Evolutionary conservation across 768 basidiomycete genomes (phyloP).

Genomic region (Mycena floridula): DNA sequence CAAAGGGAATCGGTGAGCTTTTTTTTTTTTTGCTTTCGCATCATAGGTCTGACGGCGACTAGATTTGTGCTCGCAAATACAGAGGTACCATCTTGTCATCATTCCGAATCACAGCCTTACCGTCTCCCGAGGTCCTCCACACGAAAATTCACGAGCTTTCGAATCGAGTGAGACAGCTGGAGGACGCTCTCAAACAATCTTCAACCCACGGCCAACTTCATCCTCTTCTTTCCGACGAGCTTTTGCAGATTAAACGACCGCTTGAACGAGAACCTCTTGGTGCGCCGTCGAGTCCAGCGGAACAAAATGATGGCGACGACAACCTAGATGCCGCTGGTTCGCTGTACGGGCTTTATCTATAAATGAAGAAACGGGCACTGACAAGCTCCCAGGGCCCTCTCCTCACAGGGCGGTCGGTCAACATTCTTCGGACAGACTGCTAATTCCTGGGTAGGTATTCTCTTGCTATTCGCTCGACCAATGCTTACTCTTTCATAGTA

Average conservation of each 20-base stretch:
- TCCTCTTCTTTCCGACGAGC: constrained; percentile 53
- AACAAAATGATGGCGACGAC: constrained; percentile 44
- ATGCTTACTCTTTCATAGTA: too few species aligned
- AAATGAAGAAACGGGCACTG: too few species aligned
- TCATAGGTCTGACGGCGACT: neutral
- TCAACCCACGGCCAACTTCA: constrained; percentile 42
- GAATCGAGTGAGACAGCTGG: constrained; percentile 57
- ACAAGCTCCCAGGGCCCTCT: constrained; percentile 41
- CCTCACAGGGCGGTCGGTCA: constrained; percentile 53
- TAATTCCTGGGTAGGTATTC: constrained; percentile 66
- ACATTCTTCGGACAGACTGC: constrained; percentile 63
- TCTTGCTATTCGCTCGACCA: too few species aligned
- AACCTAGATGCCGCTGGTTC: constrained; percentile 60
- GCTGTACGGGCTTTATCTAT: constrained; percentile 40
- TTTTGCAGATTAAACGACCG: constrained; percentile 60
- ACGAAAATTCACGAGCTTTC: too few species aligned
- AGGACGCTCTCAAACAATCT: constrained; percentile 55
- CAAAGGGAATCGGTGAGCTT: constrained; percentile 57
- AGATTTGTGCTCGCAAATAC: too few species aligned
- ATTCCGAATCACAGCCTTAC: too few species aligned
- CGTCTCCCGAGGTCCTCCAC: too few species aligned
- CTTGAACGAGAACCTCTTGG: constrained; percentile 53
- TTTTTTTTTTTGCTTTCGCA: too few species aligned
- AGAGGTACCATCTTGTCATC: too few species aligned
- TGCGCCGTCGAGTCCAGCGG: constrained; percentile 26